These are phyloP conservation scores for Marchantia polymorpha DNA, from an alignment of 225 moss, liverwort and hornwort species.

Conservation along the genomic window DNA sequence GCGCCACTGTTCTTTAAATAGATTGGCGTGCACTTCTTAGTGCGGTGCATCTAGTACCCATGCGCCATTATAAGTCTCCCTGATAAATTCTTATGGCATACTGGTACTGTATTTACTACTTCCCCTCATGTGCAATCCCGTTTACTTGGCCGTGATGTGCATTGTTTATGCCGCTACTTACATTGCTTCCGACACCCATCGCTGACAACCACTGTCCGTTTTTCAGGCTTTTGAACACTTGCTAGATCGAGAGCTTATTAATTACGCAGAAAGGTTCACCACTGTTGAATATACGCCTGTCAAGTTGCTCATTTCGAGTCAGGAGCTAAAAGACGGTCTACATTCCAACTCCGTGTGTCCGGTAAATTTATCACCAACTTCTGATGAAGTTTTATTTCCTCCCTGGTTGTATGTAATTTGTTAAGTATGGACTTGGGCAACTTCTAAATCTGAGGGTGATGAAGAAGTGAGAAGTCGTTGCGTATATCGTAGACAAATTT, in stretches of 20 bases:
- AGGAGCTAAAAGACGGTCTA: slow-evolving; percentile 80
- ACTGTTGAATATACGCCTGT: slow-evolving; percentile 83
- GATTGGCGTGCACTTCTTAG: too few relatives aligned
- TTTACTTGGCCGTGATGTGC: slow-evolving; percentile 7
- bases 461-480: too few relatives aligned
- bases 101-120: background rate
- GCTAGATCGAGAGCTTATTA: slow-evolving; percentile 71
- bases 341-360: slow-evolving; percentile 69
- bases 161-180: background rate
- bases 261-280: slow-evolving; percentile 66
- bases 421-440: too few relatives aligned
- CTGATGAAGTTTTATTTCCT: background rate
- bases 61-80: too few relatives aligned
- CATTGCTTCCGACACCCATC: background rate
- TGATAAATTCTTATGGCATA: background rate
- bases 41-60: too few relatives aligned
- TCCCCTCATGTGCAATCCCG: background rate
- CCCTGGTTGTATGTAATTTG: background rate
- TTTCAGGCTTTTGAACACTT: slow-evolving; percentile 88
- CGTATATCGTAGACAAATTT: too few relatives aligned
- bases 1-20: too few relatives aligned
- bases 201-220: slow-evolving; percentile 17
- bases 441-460: too few relatives aligned
- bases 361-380: slow-evolving; percentile 37
- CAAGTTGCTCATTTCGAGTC: slow-evolving; percentile 72